Conservation (phyloP, 352 stramenopile genomes). For the Phytophthora hybrid region DNA sequence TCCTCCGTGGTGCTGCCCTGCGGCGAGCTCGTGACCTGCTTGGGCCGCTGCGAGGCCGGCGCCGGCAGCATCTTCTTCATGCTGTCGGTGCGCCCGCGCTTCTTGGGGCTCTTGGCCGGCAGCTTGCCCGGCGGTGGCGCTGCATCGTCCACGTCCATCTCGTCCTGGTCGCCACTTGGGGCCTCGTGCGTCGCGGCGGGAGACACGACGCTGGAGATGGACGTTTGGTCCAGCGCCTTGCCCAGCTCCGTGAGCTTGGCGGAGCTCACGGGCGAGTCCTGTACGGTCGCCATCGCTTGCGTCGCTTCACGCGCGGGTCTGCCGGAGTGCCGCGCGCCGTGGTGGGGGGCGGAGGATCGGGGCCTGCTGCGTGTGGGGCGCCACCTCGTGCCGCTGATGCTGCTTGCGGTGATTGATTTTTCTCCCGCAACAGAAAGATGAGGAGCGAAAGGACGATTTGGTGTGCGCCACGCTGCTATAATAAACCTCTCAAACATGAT, state of each 20-base stretch:
- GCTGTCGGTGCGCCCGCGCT: conserved; percentile 86
- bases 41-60: conserved; percentile 74
- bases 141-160: conserved; percentile 19
- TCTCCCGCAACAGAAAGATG: conserved; percentile 2
- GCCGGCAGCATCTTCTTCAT: conserved; percentile 78
- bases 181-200: conserved; percentile 23
- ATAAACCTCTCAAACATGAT: neutral
- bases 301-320: neutral
- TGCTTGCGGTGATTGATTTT: neutral
- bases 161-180: neutral
- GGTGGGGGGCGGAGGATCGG: too few species aligned
- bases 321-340: too few species aligned
- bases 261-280: conserved; percentile 50
- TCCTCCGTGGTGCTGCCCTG: conserved; percentile 34
- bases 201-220: conserved; percentile 59
- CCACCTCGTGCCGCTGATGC: neutral
- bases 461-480: neutral
- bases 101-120: conserved; percentile 78
- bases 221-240: conserved; percentile 76
- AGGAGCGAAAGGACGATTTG: conserved; percentile 2
- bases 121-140: conserved; percentile 28
- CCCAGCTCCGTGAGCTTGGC: conserved; percentile 80
- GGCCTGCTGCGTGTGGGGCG: neutral
- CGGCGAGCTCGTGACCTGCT: conserved; percentile 46
- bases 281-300: conserved; percentile 42